These are phyloP conservation scores for Fusarium nodosum DNA, from an alignment of 2,329 filamentous ascomycete genomes.

Conservation along the genomic window DNA sequence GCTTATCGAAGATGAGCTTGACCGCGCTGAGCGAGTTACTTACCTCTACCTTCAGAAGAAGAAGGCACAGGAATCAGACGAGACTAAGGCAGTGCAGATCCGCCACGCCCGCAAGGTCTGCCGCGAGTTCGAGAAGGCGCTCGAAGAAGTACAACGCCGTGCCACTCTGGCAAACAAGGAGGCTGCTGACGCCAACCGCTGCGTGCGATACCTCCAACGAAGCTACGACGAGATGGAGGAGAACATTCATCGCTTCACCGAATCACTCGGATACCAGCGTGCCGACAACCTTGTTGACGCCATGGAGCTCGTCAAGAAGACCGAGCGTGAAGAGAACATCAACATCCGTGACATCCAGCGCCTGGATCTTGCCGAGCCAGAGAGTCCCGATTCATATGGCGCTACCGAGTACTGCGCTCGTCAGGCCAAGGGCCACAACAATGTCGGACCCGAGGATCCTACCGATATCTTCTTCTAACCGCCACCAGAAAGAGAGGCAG, in stretches of 20 bases:
- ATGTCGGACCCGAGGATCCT: neutral
- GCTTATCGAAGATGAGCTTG: constrained; percentile 3
- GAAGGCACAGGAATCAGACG: neutral
- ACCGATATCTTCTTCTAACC: constrained; percentile 14
- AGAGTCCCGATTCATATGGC: constrained; percentile 16
- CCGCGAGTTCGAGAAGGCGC: constrained; percentile 1
- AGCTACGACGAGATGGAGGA: neutral
- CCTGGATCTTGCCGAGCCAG: neutral
- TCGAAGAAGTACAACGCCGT: neutral
- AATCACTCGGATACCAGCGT: constrained; percentile 11
- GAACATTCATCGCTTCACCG: constrained; percentile 1
- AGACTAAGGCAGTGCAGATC: neutral
- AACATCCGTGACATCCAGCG: neutral
- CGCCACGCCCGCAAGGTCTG: constrained; percentile 12
- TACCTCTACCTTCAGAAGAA: neutral
- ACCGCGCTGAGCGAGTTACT: constrained; percentile 9
- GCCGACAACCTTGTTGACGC: constrained; percentile 2
- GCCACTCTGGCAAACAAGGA: constrained; percentile 4
- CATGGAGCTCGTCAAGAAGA: constrained; percentile 8
- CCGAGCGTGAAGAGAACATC: constrained; percentile 10
- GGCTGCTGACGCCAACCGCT: neutral
- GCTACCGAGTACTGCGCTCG: neutral
- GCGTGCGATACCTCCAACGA: neutral
- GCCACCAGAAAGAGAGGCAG: too few relatives aligned
- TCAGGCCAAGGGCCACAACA: neutral